A percentile compares a stretch with the other conserved stretches of the same genome.
phyloP scores from a whole-genome alignment of 331 rosid genomes.

The Prunus yedoensis region DNA sequence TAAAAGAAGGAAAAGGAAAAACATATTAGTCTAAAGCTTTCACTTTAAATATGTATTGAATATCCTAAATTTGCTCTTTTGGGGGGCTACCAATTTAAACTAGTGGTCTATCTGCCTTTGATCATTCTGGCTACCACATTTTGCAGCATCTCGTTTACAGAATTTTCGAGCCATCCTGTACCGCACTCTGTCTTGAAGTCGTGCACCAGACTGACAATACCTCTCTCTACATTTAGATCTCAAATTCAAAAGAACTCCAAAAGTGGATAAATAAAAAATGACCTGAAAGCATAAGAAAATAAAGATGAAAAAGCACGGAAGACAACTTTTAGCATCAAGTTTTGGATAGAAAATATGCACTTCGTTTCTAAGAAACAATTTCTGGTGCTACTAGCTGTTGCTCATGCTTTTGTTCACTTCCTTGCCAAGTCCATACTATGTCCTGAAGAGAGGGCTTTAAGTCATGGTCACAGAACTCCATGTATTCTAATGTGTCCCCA shows the following conservation, averaged over 20 bases:
- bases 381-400: constrained; percentile 6
- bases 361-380: not conserved
- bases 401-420: constrained; percentile 26
- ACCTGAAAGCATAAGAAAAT: not conserved
- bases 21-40: not conserved
- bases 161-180: not conserved
- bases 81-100: not conserved
- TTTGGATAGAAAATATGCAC: not conserved
- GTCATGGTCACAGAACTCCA: constrained; percentile 36
- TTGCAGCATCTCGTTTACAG: not conserved
- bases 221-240: not conserved
- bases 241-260: constrained; percentile 7
- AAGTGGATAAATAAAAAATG: not conserved
- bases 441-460: constrained; percentile 53
- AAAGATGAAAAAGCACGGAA: not conserved
- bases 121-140: not conserved
- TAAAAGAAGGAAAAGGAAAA: not conserved
- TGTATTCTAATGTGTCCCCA: constrained; percentile 56
- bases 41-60: not conserved
- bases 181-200: not conserved
- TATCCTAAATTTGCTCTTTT: not conserved
- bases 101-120: not conserved
- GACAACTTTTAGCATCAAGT: not conserved
- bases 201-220: not conserved
- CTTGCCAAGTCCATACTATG: constrained; percentile 55